A percentile compares a stretch with the other conserved stretches of the same genome.
Evolutionary conservation across 1,284 basidiomycete species (phyloP).

Genomic region (Waitea zeae): DNA sequence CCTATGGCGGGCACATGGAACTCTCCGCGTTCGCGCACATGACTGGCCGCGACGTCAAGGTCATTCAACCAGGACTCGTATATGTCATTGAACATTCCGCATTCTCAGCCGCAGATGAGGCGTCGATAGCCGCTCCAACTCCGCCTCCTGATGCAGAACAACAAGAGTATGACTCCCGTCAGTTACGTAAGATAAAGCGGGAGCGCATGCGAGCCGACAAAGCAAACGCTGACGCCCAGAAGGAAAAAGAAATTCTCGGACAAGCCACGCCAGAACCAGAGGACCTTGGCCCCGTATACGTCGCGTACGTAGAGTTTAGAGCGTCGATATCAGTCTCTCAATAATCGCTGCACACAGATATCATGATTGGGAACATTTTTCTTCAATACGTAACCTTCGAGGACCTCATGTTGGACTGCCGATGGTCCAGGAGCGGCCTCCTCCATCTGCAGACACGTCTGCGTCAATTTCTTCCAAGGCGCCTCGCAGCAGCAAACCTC

Average conservation of each 20-base stretch:
- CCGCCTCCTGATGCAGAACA: conserved; percentile 6
- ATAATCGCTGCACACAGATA: conserved; percentile 28
- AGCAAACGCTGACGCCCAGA: conserved; percentile 10
- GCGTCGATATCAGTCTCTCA: too few species aligned
- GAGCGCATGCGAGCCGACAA: conserved; percentile 18
- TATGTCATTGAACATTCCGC: conserved; percentile 48
- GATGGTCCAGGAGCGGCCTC: conserved; percentile 40
- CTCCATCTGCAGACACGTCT: too few species aligned
- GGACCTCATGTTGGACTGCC: conserved; percentile 75
- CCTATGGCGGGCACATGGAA: conserved; percentile 85
- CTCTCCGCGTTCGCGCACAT: conserved; percentile 80
- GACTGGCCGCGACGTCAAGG: conserved; percentile 66
- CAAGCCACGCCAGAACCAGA: conserved; percentile 10
- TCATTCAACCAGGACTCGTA: conserved; percentile 77
- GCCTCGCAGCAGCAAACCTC: conserved; percentile 11
- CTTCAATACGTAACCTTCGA: conserved; percentile 74
- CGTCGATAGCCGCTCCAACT: conserved; percentile 3
- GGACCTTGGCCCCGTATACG: conserved; percentile 37
- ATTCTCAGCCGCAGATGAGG: conserved; percentile 8
- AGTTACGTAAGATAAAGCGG: conserved; percentile 16
- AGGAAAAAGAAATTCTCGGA: conserved; percentile 13
- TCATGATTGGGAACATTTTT: conserved; percentile 90
- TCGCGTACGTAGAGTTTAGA: conserved; percentile 42
- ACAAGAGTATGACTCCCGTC: conserved; percentile 12
- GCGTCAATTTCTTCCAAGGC: conserved; percentile 10